These are phyloP conservation scores for Diospyros lotus DNA, from an alignment of 148 eudicot genomes.

Conservation along the genomic window DNA sequence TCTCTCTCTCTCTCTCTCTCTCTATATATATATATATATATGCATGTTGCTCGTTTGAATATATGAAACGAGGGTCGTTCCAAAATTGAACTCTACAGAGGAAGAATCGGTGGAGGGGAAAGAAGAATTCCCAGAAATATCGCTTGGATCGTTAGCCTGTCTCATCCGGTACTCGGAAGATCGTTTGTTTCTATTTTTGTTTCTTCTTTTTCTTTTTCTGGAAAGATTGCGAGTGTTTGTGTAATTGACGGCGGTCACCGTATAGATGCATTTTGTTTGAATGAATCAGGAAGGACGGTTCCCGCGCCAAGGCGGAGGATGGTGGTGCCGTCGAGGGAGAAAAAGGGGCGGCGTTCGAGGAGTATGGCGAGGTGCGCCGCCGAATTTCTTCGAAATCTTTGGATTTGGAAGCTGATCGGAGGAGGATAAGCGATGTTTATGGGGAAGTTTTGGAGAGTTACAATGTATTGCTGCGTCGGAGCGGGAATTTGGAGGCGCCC, in stretches of 20 bases:
- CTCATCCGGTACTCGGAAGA: no score
- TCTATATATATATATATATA: background rate
- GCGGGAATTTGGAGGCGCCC: conserved; percentile 42
- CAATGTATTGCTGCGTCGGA: conserved; percentile 30
- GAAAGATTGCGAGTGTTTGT: background rate
- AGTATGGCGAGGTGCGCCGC: conserved; percentile 20
- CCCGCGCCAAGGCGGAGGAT: conserved; percentile 3
- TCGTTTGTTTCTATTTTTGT: no score
- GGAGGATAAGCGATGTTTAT: conserved; percentile 30
- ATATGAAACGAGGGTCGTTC: background rate
- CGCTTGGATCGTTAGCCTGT: background rate
- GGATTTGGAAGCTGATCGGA: conserved; percentile 32
- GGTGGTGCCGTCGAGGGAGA: conserved; percentile 23
- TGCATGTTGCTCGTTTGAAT: background rate
- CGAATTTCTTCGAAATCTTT: conserved; percentile 16
- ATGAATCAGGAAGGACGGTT: conserved; percentile 13
- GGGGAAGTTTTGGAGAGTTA: conserved; percentile 42
- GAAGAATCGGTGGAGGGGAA: conserved; percentile 16
- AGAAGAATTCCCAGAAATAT: conserved; percentile 16
- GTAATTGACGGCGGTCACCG: background rate
- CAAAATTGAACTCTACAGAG: conserved; percentile 19
- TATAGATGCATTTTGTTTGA: background rate
- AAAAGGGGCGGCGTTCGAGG: conserved; percentile 23
- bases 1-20: background rate
- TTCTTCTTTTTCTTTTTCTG: background rate